A percentile compares a stretch with the other conserved stretches of the same genome.
These are phyloP conservation scores for Cucumis melo DNA, from an alignment of 306 rosid genomes.

Conservation along the genomic window DNA sequence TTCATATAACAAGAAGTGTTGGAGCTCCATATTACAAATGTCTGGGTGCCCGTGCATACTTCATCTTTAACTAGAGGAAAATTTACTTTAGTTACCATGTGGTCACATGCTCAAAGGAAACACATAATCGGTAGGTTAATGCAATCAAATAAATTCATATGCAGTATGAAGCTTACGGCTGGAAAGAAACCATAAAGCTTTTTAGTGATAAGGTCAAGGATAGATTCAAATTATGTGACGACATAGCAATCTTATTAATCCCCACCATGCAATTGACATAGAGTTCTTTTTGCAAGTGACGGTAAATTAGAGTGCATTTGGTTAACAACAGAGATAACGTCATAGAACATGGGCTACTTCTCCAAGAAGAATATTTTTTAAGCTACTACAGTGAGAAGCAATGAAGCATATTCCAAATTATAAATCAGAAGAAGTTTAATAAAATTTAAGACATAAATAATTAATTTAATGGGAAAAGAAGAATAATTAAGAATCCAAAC, in stretches of 20 bases:
- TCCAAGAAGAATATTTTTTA: neutral
- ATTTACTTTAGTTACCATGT: neutral
- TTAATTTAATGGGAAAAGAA: neutral
- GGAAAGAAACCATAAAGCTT: neutral
- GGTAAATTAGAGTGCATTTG: neutral
- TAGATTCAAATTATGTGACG: neutral
- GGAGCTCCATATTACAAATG: neutral
- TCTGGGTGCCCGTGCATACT: neutral
- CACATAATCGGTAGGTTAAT: neutral
- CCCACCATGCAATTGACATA: neutral
- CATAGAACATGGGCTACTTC: neutral
- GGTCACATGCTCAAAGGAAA: neutral
- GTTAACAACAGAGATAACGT: neutral
- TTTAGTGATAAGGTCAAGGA: neutral
- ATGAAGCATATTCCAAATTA: neutral
- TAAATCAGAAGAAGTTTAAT: neutral
- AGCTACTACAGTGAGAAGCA: neutral
- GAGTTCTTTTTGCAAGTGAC: neutral
- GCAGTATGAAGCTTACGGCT: neutral
- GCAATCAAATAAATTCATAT: neutral
- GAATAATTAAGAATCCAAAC: conserved; percentile 19
- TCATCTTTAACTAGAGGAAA: neutral
- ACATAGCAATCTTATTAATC: neutral
- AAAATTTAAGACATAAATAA: neutral
- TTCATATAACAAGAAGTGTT: neutral